Conservation (phyloP, 2,329 filamentous ascomycete genomes). For the Dactylonectria macrodidyma region DNA sequence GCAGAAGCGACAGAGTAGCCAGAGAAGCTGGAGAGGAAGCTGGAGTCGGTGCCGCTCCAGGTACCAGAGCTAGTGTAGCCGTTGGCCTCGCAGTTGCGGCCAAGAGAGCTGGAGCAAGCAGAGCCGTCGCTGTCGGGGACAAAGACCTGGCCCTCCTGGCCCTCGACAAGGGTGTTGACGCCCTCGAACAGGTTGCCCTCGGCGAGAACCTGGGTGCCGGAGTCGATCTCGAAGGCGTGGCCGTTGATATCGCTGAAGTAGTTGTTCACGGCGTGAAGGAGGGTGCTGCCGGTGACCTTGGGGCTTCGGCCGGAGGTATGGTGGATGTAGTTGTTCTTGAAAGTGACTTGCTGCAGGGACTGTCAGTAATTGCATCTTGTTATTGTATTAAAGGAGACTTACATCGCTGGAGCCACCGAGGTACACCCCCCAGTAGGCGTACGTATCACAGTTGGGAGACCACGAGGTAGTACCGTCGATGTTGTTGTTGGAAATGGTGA, state of each 20-base stretch:
- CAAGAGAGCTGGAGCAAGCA: conserved; percentile 60
- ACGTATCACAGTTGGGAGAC: conserved; percentile 69
- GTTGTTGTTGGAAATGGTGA: conserved; percentile 72
- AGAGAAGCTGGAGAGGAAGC: conserved; percentile 63
- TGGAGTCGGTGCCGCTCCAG: conserved; percentile 57
- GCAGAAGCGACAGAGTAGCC: conserved; percentile 66
- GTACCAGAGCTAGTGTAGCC: conserved; percentile 56
- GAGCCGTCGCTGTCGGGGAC: conserved; percentile 51
- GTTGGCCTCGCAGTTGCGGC: conserved; percentile 65
- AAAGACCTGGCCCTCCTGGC: conserved; percentile 49
- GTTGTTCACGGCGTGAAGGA: conserved; percentile 72
- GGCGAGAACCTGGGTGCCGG: conserved; percentile 60
- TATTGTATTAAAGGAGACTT: not conserved
- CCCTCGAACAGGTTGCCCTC: conserved; percentile 72
- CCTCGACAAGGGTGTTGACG: conserved; percentile 58
- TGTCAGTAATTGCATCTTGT: not conserved
- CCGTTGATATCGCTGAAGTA: conserved; percentile 68
- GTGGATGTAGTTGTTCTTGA: conserved; percentile 73
- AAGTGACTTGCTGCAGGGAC: conserved; percentile 57
- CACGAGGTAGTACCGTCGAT: conserved; percentile 68
- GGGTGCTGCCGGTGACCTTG: conserved; percentile 68
- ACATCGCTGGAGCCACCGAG: conserved; percentile 68
- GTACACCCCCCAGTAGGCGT: conserved; percentile 73
- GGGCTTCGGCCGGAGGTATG: conserved; percentile 68
- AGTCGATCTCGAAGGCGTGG: conserved; percentile 67